phyloP scores from a whole-genome alignment of 495 filamentous ascomycete species.

The Acidomyces sp. region DNA sequence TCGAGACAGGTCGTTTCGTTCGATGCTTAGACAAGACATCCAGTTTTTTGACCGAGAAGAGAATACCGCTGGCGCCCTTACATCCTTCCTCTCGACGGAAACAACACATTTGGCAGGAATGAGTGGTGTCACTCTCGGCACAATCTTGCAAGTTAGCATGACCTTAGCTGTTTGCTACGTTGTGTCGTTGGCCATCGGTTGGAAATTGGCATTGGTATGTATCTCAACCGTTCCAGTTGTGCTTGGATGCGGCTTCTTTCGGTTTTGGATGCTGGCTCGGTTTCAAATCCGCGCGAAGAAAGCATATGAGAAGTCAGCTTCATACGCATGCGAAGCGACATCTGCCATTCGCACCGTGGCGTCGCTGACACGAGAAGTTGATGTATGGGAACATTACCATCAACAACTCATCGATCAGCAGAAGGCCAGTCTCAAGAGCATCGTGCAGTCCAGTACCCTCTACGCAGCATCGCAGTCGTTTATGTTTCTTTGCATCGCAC shows the following conservation, averaged over 20 bases:
- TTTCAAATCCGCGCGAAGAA: conserved; percentile 59
- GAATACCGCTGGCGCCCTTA: conserved; percentile 73
- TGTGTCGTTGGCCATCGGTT: conserved; percentile 58
- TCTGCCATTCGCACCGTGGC: conserved; percentile 86
- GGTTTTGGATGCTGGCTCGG: conserved; percentile 66
- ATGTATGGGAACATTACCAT: conserved; percentile 66
- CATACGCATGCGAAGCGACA: conserved; percentile 82
- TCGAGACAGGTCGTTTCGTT: conserved; percentile 64
- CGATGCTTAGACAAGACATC: conserved; percentile 88
- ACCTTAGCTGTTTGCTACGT: conserved; percentile 58
- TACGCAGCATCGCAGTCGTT: conserved; percentile 72
- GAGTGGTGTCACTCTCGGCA: conserved; percentile 67
- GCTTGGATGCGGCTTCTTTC: conserved; percentile 68
- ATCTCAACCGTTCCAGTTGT: conserved; percentile 65
- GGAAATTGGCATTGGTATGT: conserved; percentile 84
- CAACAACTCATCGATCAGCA: conserved; percentile 48
- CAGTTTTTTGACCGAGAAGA: conserved; percentile 75
- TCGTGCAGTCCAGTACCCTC: conserved; percentile 53
- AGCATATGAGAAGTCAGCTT: conserved; percentile 61
- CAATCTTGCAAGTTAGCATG: conserved; percentile 59
- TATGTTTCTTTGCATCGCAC: conserved; percentile 67
- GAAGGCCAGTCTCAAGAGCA: conserved; percentile 46
- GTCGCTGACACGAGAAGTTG: conserved; percentile 68
- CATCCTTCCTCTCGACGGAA: conserved; percentile 72
- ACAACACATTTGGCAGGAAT: conserved; percentile 75